Evolutionary conservation across 2,329 filamentous ascomycete species (phyloP), one percentile per base, ranked within the genome.

Genomic region (Fusarium domesticum): DNA sequence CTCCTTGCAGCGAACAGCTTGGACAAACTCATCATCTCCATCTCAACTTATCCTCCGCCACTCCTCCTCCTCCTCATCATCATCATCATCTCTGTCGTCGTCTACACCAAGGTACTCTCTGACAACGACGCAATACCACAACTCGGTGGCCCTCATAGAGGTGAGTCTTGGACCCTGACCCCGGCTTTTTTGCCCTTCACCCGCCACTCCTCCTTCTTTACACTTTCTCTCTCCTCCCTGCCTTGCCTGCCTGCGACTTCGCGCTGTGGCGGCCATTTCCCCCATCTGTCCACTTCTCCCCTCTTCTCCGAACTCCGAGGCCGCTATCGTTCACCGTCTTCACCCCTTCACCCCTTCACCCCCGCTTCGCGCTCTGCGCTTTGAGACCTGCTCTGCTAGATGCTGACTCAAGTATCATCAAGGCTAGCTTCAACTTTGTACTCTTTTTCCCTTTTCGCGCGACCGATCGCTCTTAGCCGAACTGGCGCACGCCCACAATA

Each of bases 401-500:
- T 49, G 37, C 56, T 58, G 47, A 58, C 53, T 48, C 47, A 42
- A 55, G 37, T 45, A 37, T 47, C 39, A 31, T 37, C 39, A 35
- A 59, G 51, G 46, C 43, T 44, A 35, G 38, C 46, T 39, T 33
- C 40, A 48, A 54, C 14, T 28, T 28, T 28, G 14, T 11, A 33
- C 17, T 32, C 15, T 20, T 14, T 43, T 46, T 47, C 35, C 38
- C 50, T 45, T 38, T 44, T 43, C 36, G 51, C 25, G 42, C 57
- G 42, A 44, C 46, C 34, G 43, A 43, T 42, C 37, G 37, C 35
- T 47, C 44, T 48, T 49, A 47, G 32, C 50, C 57, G 45, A 51
- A 44, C 45, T 45, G 51, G 53, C 50, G 39, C 48, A 54, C 53
- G 43, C 46, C 55, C 54, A 58, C 44, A 56, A 51, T 52, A 57